Evolutionary conservation across 2,329 filamentous ascomycete species (phyloP).

Genomic region (Fusarium sarcochroum): DNA sequence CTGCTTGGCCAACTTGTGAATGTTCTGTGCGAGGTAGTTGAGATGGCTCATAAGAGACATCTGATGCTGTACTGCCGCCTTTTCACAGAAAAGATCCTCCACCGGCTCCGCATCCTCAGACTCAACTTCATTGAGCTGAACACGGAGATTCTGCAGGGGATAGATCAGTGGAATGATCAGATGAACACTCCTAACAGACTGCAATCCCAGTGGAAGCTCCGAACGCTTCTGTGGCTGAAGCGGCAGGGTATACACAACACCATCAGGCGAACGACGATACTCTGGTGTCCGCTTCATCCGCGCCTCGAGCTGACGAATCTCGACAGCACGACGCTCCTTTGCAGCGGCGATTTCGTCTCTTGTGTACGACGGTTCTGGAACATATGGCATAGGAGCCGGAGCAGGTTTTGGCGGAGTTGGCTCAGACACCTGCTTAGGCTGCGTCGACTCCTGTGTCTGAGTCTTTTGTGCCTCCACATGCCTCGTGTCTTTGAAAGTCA

Average conservation of each 20-base stretch:
- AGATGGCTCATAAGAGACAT: slow-evolving; percentile 79
- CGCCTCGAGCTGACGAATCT: slow-evolving; percentile 81
- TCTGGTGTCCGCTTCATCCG: slow-evolving; percentile 77
- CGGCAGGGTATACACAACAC: slow-evolving; percentile 77
- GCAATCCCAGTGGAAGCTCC: slow-evolving; percentile 73
- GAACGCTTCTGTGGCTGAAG: slow-evolving; percentile 74
- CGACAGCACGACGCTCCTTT: slow-evolving; percentile 72
- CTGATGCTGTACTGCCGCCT: slow-evolving; percentile 68
- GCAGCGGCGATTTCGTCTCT: slow-evolving; percentile 73
- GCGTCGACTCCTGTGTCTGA: slow-evolving; percentile 5
- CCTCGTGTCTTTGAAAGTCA: slow-evolving; percentile 71
- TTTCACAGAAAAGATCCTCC: slow-evolving; percentile 75
- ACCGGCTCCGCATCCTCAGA: slow-evolving; percentile 72
- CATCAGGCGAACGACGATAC: slow-evolving; percentile 79
- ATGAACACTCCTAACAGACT: slow-evolving; percentile 73
- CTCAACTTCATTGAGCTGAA: slow-evolving; percentile 76
- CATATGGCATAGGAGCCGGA: slow-evolving; percentile 50
- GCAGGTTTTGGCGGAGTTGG: slow-evolving; percentile 29
- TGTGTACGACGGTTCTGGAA: slow-evolving; percentile 66
- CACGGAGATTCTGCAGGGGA: slow-evolving; percentile 75
- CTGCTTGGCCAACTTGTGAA: slow-evolving; percentile 75
- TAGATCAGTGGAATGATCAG: slow-evolving; percentile 80
- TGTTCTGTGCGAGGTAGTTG: slow-evolving; percentile 80
- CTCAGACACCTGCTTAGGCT: slow-evolving; percentile 27
- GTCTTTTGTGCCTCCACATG: slow-evolving; percentile 54